Evolutionary conservation across 495 filamentous ascomycete genomes (phyloP).

Genomic region (Ramalina intermedia): DNA sequence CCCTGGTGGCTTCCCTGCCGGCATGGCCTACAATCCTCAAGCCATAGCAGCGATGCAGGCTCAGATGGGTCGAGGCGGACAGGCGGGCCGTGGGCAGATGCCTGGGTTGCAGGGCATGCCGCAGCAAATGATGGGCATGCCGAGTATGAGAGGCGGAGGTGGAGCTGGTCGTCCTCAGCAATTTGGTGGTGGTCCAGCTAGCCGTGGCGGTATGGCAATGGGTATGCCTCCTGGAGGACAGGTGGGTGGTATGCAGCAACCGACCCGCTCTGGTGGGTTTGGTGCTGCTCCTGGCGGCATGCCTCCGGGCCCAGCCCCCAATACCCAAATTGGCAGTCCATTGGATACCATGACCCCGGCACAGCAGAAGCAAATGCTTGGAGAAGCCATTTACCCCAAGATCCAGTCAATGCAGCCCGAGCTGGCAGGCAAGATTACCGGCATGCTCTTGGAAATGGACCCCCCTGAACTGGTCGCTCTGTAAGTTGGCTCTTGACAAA

Average conservation of each 20-base stretch:
- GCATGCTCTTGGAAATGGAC: constrained; percentile 99
- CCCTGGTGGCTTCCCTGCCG: constrained; percentile 38
- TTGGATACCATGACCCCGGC: constrained; percentile 41
- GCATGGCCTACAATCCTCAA: constrained; percentile 41
- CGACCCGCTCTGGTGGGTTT: constrained; percentile 18
- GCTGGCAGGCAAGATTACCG: constrained; percentile 96
- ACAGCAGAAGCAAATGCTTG: constrained; percentile 95
- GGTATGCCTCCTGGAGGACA: constrained; percentile 32
- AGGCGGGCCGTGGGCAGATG: constrained; percentile 60
- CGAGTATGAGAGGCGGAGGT: constrained; percentile 56
- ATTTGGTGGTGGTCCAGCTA: constrained; percentile 22
- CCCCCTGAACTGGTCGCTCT: constrained; percentile 82
- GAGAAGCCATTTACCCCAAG: constrained; percentile 96
- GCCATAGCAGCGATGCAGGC: constrained; percentile 40
- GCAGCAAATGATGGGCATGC: constrained; percentile 48
- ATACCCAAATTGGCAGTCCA: constrained; percentile 27
- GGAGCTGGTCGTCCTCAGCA: constrained; percentile 32
- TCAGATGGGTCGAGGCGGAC: constrained; percentile 49
- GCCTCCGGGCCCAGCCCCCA: constrained; percentile 20
- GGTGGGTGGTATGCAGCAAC: constrained; percentile 31
- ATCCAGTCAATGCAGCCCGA: constrained; percentile 86
- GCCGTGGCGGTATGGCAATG: constrained; percentile 30
- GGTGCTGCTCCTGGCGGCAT: constrained; percentile 27
- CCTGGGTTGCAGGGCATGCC: constrained; percentile 56
- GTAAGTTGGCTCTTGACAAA: constrained; percentile 48